These are phyloP conservation scores for Penicillium sp. DNA, from an alignment of 2,329 filamentous ascomycete species.

Conservation along the genomic window DNA sequence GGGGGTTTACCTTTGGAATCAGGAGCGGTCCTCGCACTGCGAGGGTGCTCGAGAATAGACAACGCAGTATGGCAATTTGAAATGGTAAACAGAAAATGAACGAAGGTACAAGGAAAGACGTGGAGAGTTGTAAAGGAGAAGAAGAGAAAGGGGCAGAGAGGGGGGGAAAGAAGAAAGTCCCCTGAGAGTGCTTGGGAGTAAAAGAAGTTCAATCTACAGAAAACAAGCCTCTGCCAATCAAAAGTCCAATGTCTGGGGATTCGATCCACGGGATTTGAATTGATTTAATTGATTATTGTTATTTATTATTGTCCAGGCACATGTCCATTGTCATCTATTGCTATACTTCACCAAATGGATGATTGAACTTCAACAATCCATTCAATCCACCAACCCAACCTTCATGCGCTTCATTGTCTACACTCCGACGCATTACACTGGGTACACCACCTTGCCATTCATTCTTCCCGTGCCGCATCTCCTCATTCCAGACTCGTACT, in stretches of 20 bases:
- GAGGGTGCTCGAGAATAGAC: constrained; percentile 20
- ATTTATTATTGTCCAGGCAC: too few relatives aligned
- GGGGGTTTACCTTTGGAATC: constrained; percentile 8
- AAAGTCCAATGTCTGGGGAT: neutral
- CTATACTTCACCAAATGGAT: constrained; percentile 80
- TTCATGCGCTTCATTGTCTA: constrained; percentile 63
- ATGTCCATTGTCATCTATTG: too few relatives aligned
- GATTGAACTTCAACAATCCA: constrained; percentile 92
- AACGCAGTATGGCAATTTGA: constrained; percentile 7
- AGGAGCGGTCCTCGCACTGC: constrained; percentile 26
- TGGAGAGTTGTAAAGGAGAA: neutral
- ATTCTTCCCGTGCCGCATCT: constrained; percentile 55
- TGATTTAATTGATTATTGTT: too few relatives aligned
- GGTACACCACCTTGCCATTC: constrained; percentile 77
- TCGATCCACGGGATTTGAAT: neutral
- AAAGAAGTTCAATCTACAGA: constrained; percentile 22
- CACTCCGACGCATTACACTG: constrained; percentile 70
- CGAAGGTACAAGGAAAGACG: neutral
- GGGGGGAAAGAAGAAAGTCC: constrained; percentile 9
- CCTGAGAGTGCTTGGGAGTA: constrained; percentile 6
- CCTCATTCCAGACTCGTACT: constrained; percentile 82
- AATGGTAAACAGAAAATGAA: constrained; percentile 5
- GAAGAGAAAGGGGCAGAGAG: constrained; percentile 13
- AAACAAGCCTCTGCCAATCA: constrained; percentile 24
- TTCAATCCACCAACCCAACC: constrained; percentile 96